Evolutionary conservation across 2,329 filamentous ascomycete species (phyloP).

Genomic region (Colletotrichum sp.): DNA sequence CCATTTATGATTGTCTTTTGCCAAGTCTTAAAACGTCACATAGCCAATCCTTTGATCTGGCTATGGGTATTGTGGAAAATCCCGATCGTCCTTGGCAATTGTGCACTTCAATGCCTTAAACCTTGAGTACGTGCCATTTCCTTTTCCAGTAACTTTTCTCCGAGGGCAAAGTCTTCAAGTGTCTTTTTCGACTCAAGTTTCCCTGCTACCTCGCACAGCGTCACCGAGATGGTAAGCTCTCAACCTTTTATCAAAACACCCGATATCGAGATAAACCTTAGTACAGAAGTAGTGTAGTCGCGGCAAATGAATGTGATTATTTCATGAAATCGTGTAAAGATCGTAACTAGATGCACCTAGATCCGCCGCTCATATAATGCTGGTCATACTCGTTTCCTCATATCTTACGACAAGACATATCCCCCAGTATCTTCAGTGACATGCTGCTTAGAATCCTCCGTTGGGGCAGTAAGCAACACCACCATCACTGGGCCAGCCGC

Average conservation of each 20-base stretch:
- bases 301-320: neutral
- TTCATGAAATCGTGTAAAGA: neutral
- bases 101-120: neutral
- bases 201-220: rapidly evolving
- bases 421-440: neutral
- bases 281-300: neutral
- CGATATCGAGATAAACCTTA: neutral
- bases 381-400: neutral
- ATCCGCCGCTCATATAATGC: neutral
- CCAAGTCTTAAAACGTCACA: neutral
- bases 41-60: neutral
- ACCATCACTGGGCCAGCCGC: neutral
- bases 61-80: neutral
- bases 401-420: neutral
- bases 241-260: rapidly evolving
- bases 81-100: neutral
- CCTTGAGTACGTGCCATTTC: neutral
- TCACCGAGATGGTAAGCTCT: neutral
- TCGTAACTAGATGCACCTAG: neutral
- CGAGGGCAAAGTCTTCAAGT: neutral
- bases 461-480: neutral
- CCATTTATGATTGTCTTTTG: neutral
- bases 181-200: rapidly evolving
- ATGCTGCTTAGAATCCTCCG: neutral
- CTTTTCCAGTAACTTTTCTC: neutral